These are phyloP conservation scores for Botrytis medusae DNA, from an alignment of 2,329 filamentous ascomycete species.

Conservation along the genomic window DNA sequence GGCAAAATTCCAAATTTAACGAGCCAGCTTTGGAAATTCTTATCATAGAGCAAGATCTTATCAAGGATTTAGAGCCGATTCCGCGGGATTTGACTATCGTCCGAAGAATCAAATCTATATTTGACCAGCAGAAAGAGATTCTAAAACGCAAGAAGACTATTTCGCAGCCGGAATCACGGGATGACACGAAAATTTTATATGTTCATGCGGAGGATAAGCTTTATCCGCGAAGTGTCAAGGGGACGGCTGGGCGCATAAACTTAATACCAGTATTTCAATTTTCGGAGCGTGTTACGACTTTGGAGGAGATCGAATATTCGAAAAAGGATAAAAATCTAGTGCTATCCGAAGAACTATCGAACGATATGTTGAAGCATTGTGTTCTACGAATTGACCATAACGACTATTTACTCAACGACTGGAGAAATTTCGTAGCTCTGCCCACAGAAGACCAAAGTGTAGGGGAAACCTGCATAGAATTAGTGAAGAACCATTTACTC, in stretches of 20 bases:
- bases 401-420: slow-evolving; percentile 5
- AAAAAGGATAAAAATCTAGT: background rate
- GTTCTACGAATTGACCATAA: background rate
- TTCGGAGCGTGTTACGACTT: background rate
- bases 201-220: background rate
- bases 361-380: slow-evolving; percentile 7
- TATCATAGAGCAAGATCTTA: slow-evolving; percentile 1
- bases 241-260: background rate
- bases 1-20: background rate
- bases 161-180: background rate
- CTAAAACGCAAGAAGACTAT: background rate
- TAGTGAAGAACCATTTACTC: slow-evolving; percentile 11
- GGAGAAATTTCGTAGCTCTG: background rate
- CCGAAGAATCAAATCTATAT: background rate
- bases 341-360: background rate
- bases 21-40: background rate
- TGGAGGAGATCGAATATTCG: background rate
- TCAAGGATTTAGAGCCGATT: background rate
- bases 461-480: background rate
- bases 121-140: background rate
- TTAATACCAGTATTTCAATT: slow-evolving; percentile 10
- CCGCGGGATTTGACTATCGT: background rate
- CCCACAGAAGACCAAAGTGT: background rate
- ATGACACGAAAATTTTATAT: background rate
- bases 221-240: background rate